Evolutionary conservation across 2,329 filamentous ascomycete genomes (phyloP), one percentile per base, ranked within the genome.

Genomic region (Scopulariopsis brevicaulis): DNA sequence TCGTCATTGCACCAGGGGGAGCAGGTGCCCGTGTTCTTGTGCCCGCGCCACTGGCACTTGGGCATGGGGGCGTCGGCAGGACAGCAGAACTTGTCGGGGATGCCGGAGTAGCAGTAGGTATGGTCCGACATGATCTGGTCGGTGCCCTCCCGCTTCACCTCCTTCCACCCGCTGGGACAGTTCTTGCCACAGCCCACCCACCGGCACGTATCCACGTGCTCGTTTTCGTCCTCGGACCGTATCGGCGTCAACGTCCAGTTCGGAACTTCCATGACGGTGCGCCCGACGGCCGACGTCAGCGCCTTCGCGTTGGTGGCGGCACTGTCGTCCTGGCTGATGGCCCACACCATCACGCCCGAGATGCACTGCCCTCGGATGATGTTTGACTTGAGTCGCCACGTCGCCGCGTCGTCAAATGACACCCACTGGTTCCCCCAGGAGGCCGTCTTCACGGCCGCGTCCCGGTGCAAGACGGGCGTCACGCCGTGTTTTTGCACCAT

Each of bases 381-480:
- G 4, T 59, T 59, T 12, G 59, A 58, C 54, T 68, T 68, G 52
- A 63, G 59, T 7, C 14, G n/a, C 25, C 62, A 66, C 11, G 64
- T 62, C 32, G 65, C 28, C 8, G 57, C 59, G 50, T 68, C 63
- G 58, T 76, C 72, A 57, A 69, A 75, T 1, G 66, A 68, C 14
- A 74, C 65, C 71, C 71, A 75, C 59, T 75, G 70, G 25, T 70
- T 56, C 3, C 56, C 56, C 18, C 67, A 64, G 56, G 62, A 74
- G 2, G 63, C n/a, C 8, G 24, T 28, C 24, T 52, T 52, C 11
- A 52, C 48, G 18, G 48, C 48, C 18, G 15, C 48, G 20, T 52
- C 48, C 15, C 24, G 15, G 7, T 52, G 20, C 6, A 52, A 25
- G 20, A 28, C 24, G 18, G 52, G 37, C 22, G 18, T 51, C 8